Conservation (phyloP, 805 yeast species). For the Saturnispora gosingensis region DNA sequence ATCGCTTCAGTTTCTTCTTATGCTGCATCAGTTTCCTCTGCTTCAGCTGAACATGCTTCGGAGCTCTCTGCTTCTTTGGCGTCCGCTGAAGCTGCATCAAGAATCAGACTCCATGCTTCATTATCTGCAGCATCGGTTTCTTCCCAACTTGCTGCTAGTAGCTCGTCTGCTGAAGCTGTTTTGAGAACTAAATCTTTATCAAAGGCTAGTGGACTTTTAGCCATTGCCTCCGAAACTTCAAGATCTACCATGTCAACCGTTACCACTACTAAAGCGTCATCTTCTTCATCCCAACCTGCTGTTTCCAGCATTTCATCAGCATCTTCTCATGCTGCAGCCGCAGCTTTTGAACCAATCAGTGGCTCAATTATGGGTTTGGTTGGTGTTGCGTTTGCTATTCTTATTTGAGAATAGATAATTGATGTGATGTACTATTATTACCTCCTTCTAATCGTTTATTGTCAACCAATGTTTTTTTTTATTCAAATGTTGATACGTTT, state of each 20-base stretch:
- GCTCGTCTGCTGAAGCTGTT: slow-evolving; percentile 9
- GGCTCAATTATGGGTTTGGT: slow-evolving; percentile 28
- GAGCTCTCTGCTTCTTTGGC: slow-evolving; percentile 15
- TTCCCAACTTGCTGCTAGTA: slow-evolving; percentile 9
- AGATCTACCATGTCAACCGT: slow-evolving; percentile 6
- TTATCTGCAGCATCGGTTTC: slow-evolving; percentile 8
- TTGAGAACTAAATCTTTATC: slow-evolving; percentile 17
- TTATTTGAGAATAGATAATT: slow-evolving; percentile 20
- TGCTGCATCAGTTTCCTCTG: slow-evolving; percentile 9
- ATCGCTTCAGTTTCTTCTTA: slow-evolving; percentile 11
- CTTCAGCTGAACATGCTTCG: slow-evolving; percentile 15
- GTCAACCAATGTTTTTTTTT: neutral
- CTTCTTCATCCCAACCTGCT: slow-evolving; percentile 24
- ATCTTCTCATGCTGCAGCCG: slow-evolving; percentile 22
- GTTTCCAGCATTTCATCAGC: slow-evolving; percentile 10
- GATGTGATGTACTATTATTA: neutral
- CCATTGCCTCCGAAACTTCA: slow-evolving; percentile 32
- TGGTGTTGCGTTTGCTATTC: slow-evolving; percentile 30
- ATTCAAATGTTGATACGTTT: neutral
- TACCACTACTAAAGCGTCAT: slow-evolving; percentile 16
- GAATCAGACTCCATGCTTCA: slow-evolving; percentile 4
- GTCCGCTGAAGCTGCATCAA: slow-evolving; percentile 8
- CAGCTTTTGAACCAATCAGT: slow-evolving; percentile 22
- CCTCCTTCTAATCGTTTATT: neutral
- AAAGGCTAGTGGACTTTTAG: slow-evolving; percentile 32